Conservation (phyloP, 208 protist genomes). For the Leishmania amazonensis region DNA sequence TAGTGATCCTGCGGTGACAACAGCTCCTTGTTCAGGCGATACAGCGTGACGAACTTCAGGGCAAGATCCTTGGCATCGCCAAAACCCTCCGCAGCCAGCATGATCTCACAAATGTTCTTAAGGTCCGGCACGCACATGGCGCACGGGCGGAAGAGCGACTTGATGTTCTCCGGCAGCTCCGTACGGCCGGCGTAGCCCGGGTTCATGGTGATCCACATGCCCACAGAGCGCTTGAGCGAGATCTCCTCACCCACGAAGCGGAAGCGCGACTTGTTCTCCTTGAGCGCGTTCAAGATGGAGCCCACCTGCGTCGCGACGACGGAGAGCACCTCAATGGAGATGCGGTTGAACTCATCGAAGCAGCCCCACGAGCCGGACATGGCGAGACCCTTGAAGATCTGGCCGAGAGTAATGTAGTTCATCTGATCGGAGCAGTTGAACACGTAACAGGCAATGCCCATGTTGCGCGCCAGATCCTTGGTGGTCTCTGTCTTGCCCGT, state of each 20-base stretch:
- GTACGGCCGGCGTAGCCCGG: constrained; percentile 97
- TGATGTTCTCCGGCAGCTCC: constrained; percentile 97
- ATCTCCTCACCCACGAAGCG: constrained; percentile 97
- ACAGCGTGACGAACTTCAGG: constrained; percentile 98
- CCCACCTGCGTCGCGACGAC: constrained; percentile 98
- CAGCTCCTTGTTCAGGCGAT: constrained; percentile 96
- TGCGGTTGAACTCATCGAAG: constrained; percentile 98
- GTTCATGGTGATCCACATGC: constrained; percentile 98
- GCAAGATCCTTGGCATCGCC: constrained; percentile 96
- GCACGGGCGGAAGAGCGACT: constrained; percentile 97
- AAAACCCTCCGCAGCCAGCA: constrained; percentile 98
- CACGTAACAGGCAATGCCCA: constrained; percentile 95
- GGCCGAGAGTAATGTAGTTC: constrained; percentile 97
- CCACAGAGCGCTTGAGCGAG: constrained; percentile 85
- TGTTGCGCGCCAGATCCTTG: constrained; percentile 95
- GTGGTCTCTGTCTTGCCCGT: constrained; percentile 96
- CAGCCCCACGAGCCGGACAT: constrained; percentile 97
- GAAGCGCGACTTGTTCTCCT: constrained; percentile 95
- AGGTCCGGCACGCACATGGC: constrained; percentile 99
- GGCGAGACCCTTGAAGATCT: constrained; percentile 97
- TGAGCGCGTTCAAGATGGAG: constrained; percentile 97
- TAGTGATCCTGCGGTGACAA: constrained; percentile 98
- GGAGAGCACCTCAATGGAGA: constrained; percentile 97
- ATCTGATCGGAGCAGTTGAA: constrained; percentile 99
- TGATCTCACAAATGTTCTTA: constrained; percentile 99